A percentile compares a stretch with the other conserved stretches of the same genome.
These are phyloP conservation scores for Neurospora pannonica DNA, from an alignment of 495 filamentous ascomycete species.

Conservation along the genomic window DNA sequence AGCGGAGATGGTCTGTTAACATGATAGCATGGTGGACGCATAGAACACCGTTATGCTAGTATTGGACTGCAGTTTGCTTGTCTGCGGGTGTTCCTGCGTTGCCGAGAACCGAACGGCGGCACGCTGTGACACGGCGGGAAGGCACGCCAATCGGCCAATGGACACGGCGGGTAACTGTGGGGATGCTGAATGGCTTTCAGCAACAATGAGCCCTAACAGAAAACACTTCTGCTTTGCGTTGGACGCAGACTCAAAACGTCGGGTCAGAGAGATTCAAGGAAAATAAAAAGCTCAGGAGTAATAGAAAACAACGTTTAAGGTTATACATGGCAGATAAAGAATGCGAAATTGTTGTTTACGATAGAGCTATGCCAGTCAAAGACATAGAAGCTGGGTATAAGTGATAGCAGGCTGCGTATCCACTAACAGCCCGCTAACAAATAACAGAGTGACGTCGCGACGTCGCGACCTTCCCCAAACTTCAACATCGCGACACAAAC, in stretches of 20 bases:
- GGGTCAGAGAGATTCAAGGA: too few relatives aligned
- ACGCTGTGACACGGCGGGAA: neutral
- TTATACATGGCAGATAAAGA: too few relatives aligned
- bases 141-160: neutral
- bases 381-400: neutral
- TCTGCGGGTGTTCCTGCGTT: neutral
- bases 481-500: neutral
- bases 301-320: too few relatives aligned
- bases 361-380: too few relatives aligned
- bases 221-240: neutral
- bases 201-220: neutral
- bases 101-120: neutral
- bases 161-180: neutral
- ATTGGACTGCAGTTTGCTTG: neutral
- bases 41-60: neutral
- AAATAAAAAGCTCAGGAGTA: too few relatives aligned
- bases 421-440: neutral
- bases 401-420: neutral
- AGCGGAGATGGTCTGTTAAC: neutral
- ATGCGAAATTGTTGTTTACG: too few relatives aligned
- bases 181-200: neutral
- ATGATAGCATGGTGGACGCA: too few relatives aligned
- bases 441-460: neutral
- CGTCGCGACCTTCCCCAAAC: neutral
- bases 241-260: too few relatives aligned